Percentiles rank a stretch among this genome's conserved stretches.
Evolutionary conservation across 1,284 basidiomycete species (phyloP).

Genomic region (Cryptococcus sp.): DNA sequence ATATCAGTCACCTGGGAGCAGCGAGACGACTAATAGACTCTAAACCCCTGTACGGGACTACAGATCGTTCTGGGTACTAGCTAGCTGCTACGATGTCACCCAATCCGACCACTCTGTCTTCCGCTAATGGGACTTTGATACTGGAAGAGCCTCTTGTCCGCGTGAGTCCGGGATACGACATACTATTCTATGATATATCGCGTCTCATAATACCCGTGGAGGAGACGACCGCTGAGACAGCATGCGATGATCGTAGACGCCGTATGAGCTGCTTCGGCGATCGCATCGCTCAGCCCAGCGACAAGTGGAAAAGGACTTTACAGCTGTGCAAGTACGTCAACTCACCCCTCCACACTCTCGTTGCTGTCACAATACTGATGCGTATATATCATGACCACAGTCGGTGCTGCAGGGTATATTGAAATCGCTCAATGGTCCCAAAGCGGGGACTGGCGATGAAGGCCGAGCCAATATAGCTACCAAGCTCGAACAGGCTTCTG

Average conservation of each 20-base stretch:
- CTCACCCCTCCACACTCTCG: background rate
- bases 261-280: slow-evolving; percentile 52
- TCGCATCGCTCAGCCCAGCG: slow-evolving; percentile 52
- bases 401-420: slow-evolving; percentile 23
- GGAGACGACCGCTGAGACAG: too few species aligned
- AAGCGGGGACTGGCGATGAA: slow-evolving; percentile 17
- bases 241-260: slow-evolving; percentile 36
- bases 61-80: too few species aligned
- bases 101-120: background rate
- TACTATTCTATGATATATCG: too few species aligned
- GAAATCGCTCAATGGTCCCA: slow-evolving; percentile 21
- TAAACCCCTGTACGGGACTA: too few species aligned
- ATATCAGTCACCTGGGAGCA: background rate
- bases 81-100: background rate
- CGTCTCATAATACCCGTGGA: too few species aligned
- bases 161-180: slow-evolving; percentile 20
- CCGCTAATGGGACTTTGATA: slow-evolving; percentile 29
- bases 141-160: slow-evolving; percentile 49
- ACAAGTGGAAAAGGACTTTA: slow-evolving; percentile 54
- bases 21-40: too few species aligned
- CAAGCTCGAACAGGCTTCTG: slow-evolving; percentile 41
- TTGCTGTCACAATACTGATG: background rate
- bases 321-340: slow-evolving; percentile 34
- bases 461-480: slow-evolving; percentile 17
- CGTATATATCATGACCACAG: slow-evolving; percentile 7